A percentile compares a stretch with the other conserved stretches of the same genome.
Conservation (phyloP, 108 stramenopile species). For the Phaeodactylum tricornutum region DNA sequence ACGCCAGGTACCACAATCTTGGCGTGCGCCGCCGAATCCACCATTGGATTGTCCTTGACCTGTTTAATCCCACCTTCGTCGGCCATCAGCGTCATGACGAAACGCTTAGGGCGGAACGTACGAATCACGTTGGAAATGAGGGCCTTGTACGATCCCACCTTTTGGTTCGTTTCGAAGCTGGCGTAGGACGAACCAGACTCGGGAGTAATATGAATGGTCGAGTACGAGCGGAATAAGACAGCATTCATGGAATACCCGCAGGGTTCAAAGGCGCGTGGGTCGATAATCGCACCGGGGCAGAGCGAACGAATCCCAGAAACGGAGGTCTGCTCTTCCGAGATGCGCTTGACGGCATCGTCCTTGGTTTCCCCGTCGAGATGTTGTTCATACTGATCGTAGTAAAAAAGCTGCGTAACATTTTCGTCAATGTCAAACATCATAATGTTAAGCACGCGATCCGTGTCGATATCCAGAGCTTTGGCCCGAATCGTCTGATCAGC, state of each 20-base stretch:
- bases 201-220: slow-evolving; percentile 99
- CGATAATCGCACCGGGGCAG: slow-evolving; percentile 92
- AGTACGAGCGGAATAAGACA: slow-evolving; percentile 92
- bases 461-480: slow-evolving; percentile 47
- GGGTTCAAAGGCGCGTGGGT: slow-evolving; percentile 93
- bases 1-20: slow-evolving; percentile 49
- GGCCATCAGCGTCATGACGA: slow-evolving; percentile 98
- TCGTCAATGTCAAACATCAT: slow-evolving; percentile 99
- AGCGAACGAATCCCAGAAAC: slow-evolving; percentile 80
- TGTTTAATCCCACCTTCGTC: slow-evolving; percentile 90
- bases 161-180: slow-evolving; percentile 98
- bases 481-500: slow-evolving; percentile 93
- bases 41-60: slow-evolving; percentile 73
- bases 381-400: slow-evolving; percentile 65
- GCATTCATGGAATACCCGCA: slow-evolving; percentile 99
- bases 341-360: slow-evolving; percentile 72
- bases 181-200: slow-evolving; percentile 94
- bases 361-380: slow-evolving; percentile 48
- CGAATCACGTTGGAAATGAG: slow-evolving; percentile 93
- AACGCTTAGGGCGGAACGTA: slow-evolving; percentile 93
- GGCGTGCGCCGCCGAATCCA: slow-evolving; percentile 27
- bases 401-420: slow-evolving; percentile 78
- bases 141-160: slow-evolving; percentile 73
- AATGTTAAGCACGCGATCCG: slow-evolving; percentile 97
- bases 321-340: slow-evolving; percentile 65